Conservation (phyloP, 371 early-diverging fungal genomes). For the Mortierella polycephala region DNA sequence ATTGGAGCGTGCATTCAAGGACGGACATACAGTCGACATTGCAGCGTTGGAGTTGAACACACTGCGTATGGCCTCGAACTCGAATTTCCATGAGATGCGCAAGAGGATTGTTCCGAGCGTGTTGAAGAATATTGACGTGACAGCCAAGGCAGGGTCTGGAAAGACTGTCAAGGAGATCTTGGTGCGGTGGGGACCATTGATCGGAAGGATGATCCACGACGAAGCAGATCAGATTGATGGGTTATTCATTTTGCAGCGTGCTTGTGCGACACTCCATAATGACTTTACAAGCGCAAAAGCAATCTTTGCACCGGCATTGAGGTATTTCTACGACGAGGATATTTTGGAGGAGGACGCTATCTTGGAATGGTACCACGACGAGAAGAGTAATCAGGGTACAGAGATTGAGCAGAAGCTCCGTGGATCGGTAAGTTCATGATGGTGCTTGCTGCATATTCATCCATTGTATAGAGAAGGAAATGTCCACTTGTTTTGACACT, state of each 20-base stretch:
- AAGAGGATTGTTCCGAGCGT: conserved; percentile 75
- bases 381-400: conserved; percentile 43
- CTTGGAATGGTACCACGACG: conserved; percentile 73
- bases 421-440: conserved; percentile 30
- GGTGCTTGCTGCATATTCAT: neutral
- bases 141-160: conserved; percentile 32
- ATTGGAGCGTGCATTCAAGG: conserved; percentile 82
- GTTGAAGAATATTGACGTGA: conserved; percentile 66
- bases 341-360: conserved; percentile 88
- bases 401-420: conserved; percentile 38
- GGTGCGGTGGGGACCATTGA: conserved; percentile 75
- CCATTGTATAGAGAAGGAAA: neutral
- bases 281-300: conserved; percentile 58
- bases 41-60: conserved; percentile 91
- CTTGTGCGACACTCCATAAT: conserved; percentile 21
- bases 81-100: conserved; percentile 83
- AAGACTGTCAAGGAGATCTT: conserved; percentile 59
- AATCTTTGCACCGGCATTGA: conserved; percentile 71
- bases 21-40: conserved; percentile 80
- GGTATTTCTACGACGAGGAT: conserved; percentile 82
- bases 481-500: neutral
- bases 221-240: conserved; percentile 84
- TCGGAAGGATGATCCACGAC: conserved; percentile 77
- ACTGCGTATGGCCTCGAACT: conserved; percentile 89
- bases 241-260: conserved; percentile 69